These are phyloP conservation scores for Stentor coeruleus DNA, from an alignment of 73 alveolate species.

Conservation along the genomic window DNA sequence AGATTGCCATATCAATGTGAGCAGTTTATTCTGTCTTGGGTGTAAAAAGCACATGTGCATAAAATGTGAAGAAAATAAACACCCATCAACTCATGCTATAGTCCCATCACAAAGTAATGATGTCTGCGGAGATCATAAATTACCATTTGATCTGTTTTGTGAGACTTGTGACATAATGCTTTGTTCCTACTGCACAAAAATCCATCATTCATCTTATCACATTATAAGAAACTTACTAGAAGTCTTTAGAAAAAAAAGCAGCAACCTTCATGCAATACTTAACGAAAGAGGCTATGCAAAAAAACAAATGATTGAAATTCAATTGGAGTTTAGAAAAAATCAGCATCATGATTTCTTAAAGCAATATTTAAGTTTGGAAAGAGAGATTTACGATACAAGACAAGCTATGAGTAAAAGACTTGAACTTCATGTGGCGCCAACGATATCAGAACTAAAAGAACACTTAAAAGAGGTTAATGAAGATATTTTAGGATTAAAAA, in stretches of 20 bases:
- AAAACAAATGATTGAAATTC: background rate
- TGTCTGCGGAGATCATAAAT: background rate
- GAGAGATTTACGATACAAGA: background rate
- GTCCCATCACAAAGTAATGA: background rate
- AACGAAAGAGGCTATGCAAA: slow-evolving; percentile 15
- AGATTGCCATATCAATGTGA: background rate
- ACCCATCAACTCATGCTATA: background rate
- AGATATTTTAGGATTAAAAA: background rate
- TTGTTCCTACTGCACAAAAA: background rate
- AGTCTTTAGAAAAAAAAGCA: background rate
- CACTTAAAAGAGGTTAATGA: background rate
- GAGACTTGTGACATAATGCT: background rate
- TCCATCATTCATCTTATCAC: slow-evolving; percentile 18
- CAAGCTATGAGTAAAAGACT: slow-evolving; percentile 3
- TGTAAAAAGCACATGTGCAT: slow-evolving; percentile 24
- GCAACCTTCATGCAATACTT: background rate
- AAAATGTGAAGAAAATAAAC: background rate
- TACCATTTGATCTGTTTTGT: slow-evolving; percentile 4
- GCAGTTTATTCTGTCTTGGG: slow-evolving; percentile 8
- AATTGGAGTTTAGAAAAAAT: background rate
- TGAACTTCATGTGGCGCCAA: slow-evolving; percentile 15
- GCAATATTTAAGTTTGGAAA: background rate
- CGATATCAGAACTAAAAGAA: background rate
- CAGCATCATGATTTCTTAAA: background rate
- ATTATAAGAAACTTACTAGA: background rate